Conservation (phyloP, 2,329 filamentous ascomycete species). For the Didymellaceae sp. region DNA sequence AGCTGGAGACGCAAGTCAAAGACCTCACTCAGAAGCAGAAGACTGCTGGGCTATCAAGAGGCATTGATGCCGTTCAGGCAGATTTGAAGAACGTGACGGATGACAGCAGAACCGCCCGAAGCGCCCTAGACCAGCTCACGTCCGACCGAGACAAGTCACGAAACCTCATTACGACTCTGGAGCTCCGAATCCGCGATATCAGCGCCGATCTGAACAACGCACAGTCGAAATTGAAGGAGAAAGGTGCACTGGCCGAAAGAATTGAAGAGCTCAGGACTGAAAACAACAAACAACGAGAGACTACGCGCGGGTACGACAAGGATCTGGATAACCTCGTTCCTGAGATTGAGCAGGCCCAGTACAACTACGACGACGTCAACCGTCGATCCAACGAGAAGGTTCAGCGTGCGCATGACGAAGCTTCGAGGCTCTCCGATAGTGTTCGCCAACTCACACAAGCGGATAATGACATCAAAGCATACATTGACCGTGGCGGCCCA, state of each 20-base stretch:
- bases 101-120: slow-evolving; percentile 69
- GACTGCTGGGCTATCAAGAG: slow-evolving; percentile 68
- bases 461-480: slow-evolving; percentile 79
- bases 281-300: slow-evolving; percentile 71
- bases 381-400: slow-evolving; percentile 75
- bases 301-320: slow-evolving; percentile 71
- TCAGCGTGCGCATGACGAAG: slow-evolving; percentile 72
- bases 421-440: slow-evolving; percentile 74
- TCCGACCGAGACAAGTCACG: slow-evolving; percentile 75
- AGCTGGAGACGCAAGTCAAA: slow-evolving; percentile 75
- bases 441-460: slow-evolving; percentile 78
- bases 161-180: slow-evolving; percentile 70
- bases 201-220: slow-evolving; percentile 74
- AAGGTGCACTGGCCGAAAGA: slow-evolving; percentile 71
- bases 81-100: slow-evolving; percentile 72
- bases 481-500: slow-evolving; percentile 77
- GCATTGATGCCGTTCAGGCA: slow-evolving; percentile 83
- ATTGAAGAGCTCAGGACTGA: slow-evolving; percentile 76
- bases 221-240: slow-evolving; percentile 80
- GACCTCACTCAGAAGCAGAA: slow-evolving; percentile 79
- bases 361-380: slow-evolving; percentile 77
- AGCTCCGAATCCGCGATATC: slow-evolving; percentile 78
- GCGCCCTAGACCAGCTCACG: slow-evolving; percentile 68
- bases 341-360: slow-evolving; percentile 75
- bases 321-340: slow-evolving; percentile 78